Base-by-base conservation (phyloP, 345 rosid species). In the Melaleuca alternifolia region DNA sequence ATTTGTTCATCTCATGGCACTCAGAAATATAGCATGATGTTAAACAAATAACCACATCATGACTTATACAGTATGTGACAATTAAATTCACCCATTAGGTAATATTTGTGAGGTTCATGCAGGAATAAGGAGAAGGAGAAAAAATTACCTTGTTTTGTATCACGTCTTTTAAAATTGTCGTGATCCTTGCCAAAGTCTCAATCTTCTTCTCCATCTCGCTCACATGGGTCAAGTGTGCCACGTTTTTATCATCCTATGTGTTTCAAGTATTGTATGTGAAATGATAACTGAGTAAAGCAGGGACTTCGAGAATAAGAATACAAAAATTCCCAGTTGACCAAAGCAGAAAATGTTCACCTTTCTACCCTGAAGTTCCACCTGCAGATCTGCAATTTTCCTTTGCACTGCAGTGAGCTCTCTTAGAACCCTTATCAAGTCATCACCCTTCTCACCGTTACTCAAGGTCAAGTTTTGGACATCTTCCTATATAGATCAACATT, bases 361-460 rank as follows among this genome's bases (percentile, higher is more conserved):
- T 88, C 99, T 92, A 75, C 99, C 99, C 92, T 98, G 98, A 89
- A 98, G 96, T 89, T 98, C 98, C 37, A 95, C 99, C 90, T 96
- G 99, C 86, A 96, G 92, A 87, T 98, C 99, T 28, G 98, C 95
- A 77, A 95, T 98, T 91, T 96, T 96, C 82, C 99, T 93, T 84
- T 96, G 99, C 10, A 98, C 98, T 86, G 93, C 84, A n/a, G 95
- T 96, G 81, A 98, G 90, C 89, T 98, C 98, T 51, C 98, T 91
- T 59, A 96, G 90, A 30, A 96, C 99, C 91, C 89, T 94, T 53
- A 95, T 91, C 85, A 98, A 91, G 88, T 95, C 98, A 85, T 96
- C 96, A 7, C 98, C 96, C 85, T 93, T 95, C 89, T 95, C 98
- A 6, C 94, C 95, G 82, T 89, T 89, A 14, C 90, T 59, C 57